Evolutionary conservation across 345 rosid genomes (phyloP).

Genomic region (Murraya koenigii): DNA sequence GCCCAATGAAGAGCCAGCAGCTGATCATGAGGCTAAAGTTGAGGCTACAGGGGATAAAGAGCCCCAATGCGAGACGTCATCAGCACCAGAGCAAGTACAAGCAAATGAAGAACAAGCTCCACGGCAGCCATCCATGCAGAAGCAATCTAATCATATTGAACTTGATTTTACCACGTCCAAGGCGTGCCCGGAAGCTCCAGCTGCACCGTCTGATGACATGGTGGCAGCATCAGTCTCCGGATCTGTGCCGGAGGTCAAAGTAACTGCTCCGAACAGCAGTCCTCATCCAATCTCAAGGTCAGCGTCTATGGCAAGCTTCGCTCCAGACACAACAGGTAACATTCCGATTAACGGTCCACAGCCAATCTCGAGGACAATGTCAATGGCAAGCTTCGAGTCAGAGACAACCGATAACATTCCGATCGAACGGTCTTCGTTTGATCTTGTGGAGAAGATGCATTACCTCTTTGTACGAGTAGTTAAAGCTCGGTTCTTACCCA

Average conservation of each 20-base stretch:
- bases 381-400: conserved; percentile 39
- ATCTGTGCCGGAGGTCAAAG: conserved; percentile 47
- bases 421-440: conserved; percentile 74
- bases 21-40: neutral
- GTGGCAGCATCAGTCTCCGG: conserved; percentile 43
- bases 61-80: conserved; percentile 3
- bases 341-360: conserved; percentile 41
- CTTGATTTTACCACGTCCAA: conserved; percentile 30
- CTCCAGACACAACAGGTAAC: conserved; percentile 54
- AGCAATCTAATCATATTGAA: conserved; percentile 11
- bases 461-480: conserved; percentile 81
- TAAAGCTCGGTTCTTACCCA: conserved; percentile 70
- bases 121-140: neutral
- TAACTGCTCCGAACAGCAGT: conserved; percentile 25
- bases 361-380: conserved; percentile 42
- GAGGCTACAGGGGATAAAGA: conserved; percentile 26
- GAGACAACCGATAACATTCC: conserved; percentile 58
- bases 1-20: neutral
- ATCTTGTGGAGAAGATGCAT: conserved; percentile 93
- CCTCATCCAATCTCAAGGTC: conserved; percentile 54
- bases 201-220: conserved; percentile 33
- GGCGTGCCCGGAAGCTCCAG: conserved; percentile 4
- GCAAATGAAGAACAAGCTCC: conserved; percentile 13
- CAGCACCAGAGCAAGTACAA: conserved; percentile 20
- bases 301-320: conserved; percentile 36